These are phyloP conservation scores for Amanita jacksonii DNA, from an alignment of 768 basidiomycete genomes.

Conservation along the genomic window DNA sequence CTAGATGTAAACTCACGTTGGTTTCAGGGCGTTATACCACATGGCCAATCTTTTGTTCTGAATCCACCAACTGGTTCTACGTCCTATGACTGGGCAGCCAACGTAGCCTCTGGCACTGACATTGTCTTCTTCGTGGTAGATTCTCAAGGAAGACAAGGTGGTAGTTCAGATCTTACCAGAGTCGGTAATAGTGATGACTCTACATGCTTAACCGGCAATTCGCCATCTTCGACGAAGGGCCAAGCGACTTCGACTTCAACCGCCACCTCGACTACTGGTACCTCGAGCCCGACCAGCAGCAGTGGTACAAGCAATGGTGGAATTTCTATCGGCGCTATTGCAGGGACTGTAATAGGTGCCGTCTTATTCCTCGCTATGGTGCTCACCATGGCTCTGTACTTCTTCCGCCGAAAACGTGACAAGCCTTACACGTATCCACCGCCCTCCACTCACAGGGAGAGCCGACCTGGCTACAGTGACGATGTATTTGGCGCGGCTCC, in stretches of 20 bases:
- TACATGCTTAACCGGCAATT: constrained; percentile 41
- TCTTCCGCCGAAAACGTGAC: constrained; percentile 26
- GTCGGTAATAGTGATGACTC: constrained; percentile 39
- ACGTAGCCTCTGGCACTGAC: constrained; percentile 48
- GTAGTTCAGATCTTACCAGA: constrained; percentile 41
- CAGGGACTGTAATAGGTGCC: constrained; percentile 42
- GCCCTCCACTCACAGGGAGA: not conserved
- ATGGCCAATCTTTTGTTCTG: constrained; percentile 42
- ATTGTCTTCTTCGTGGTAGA: constrained; percentile 51
- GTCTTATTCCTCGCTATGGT: constrained; percentile 44
- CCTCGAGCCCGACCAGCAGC: constrained; percentile 12
- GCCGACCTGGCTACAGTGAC: not conserved
- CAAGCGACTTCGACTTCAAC: constrained; percentile 18
- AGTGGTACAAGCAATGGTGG: constrained; percentile 8
- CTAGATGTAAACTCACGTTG: not conserved
- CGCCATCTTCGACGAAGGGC: constrained; percentile 44
- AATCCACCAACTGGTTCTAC: constrained; percentile 27
- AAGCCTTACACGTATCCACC: not conserved
- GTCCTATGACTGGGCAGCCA: constrained; percentile 46
- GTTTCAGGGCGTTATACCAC: constrained; percentile 51
- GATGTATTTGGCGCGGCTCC: not conserved
- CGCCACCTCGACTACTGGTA: constrained; percentile 13
- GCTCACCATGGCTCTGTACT: constrained; percentile 43
- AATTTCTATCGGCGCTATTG: constrained; percentile 36
- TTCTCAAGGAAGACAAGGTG: constrained; percentile 41